phyloP scores from a whole-genome alignment of 768 basidiomycete species.

The Grammothele lineata region DNA sequence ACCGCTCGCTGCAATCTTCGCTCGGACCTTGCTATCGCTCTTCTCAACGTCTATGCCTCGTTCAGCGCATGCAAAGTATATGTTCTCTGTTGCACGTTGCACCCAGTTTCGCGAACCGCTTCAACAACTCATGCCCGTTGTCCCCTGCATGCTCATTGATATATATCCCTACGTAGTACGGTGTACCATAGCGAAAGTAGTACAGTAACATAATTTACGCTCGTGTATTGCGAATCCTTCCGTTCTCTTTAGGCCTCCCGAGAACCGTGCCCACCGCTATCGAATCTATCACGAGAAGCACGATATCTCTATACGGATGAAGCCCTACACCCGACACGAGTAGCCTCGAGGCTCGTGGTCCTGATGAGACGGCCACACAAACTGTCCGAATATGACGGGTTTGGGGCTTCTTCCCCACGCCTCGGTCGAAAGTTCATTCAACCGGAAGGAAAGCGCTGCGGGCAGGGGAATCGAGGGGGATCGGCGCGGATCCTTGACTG shows the following conservation, averaged over 20 bases:
- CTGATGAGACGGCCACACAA: too few species aligned
- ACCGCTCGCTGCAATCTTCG: not conserved
- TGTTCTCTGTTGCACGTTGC: not conserved
- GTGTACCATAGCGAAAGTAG: constrained; percentile 3
- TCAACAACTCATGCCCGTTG: not conserved
- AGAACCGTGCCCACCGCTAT: too few species aligned
- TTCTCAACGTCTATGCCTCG: not conserved
- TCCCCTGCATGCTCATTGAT: not conserved
- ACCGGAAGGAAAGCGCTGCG: too few species aligned
- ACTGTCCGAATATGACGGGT: too few species aligned
- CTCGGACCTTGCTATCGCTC: not conserved
- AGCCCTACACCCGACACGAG: too few species aligned
- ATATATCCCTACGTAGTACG: not conserved
- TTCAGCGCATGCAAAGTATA: not conserved
- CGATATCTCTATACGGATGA: too few species aligned
- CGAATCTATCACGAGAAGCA: too few species aligned
- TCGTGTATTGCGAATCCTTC: not conserved
- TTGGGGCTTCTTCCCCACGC: too few species aligned
- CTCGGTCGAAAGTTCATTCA: too few species aligned
- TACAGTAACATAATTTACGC: not conserved
- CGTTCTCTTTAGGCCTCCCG: not conserved
- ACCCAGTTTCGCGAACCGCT: not conserved
- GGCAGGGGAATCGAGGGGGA: too few species aligned
- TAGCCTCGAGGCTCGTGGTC: too few species aligned
- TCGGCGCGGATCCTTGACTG: too few species aligned